Evolutionary conservation across 2,329 filamentous ascomycete genomes (phyloP), one percentile per base, ranked within the genome.

Genomic region (Hirsutella thompsonii): DNA sequence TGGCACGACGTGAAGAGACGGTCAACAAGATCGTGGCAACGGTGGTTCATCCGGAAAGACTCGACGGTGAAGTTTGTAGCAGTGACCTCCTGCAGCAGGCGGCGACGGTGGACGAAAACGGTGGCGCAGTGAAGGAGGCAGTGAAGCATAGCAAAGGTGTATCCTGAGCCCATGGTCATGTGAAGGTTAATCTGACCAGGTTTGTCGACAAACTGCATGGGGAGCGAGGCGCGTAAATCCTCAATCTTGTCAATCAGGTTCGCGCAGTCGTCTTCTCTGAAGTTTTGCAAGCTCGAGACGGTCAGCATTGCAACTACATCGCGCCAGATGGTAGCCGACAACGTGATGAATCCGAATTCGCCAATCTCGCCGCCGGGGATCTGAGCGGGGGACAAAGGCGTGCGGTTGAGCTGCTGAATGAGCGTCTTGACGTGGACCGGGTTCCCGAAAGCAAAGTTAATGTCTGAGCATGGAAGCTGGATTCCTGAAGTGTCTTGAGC

Each of bases 111-210:
- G 37, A 77, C 70, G 54, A 79, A 77, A 46, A 78, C 72, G 21
- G 70, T 74, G 9, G 73, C 70, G 49, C 72, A 77, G 53, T 78
- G 73, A 18, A 79, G 62, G 19, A 79, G 66, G 42, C 70, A 76
- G 55, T 79, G 74, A 39, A 79, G 66, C 70, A 79, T 75, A 46
- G 74, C 73, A 52, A 74, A 79, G 0, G 72, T 77, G 50, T 72
- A 74, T 42, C 74, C 74, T 36, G 73, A 76, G 29, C 74, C 74
- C 74, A 78, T 78, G 18, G 74, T 77, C 52, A 79, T 76, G 55
- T 79, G 74, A 5, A 77, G 61, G 50, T 69, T 73, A 52, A 78
- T 74, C 57, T 79, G 74, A 32, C 70, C 71, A 0, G 72, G 69
- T 57, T 78, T 77, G 51, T 79, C 74, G 46, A 73, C 64, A 42